Conservation (phyloP, 768 basidiomycete species). For the Boletus reticuloceps region DNA sequence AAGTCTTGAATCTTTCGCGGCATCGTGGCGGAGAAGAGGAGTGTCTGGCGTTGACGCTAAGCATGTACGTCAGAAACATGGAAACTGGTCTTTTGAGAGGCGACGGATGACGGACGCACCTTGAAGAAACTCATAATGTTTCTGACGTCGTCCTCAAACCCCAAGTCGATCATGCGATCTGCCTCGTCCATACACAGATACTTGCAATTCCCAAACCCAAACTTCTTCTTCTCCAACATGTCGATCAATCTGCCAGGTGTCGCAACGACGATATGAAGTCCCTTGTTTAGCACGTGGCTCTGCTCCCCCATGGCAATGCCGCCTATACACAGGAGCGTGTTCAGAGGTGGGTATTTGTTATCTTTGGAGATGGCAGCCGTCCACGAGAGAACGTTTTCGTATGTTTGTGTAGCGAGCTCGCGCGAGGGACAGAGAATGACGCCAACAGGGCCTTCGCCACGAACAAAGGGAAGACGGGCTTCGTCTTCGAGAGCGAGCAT, state of each 20-base stretch:
- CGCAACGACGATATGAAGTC: constrained; percentile 93
- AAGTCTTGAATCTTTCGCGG: constrained; percentile 99
- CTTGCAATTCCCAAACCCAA: constrained; percentile 93
- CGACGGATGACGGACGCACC: constrained; percentile 41
- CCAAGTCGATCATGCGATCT: constrained; percentile 98
- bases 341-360: constrained; percentile 79
- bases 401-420: constrained; percentile 95
- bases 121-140: constrained; percentile 99
- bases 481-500: constrained; percentile 97
- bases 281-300: constrained; percentile 84
- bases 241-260: constrained; percentile 97
- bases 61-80: neutral
- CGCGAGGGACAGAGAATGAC: constrained; percentile 95
- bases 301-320: constrained; percentile 99
- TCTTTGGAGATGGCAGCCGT: constrained; percentile 77
- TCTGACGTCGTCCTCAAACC: constrained; percentile 97
- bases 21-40: constrained; percentile 99
- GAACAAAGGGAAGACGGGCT: constrained; percentile 79
- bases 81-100: too few relatives aligned
- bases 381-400: constrained; percentile 91
- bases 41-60: constrained; percentile 92
- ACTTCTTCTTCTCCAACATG: constrained; percentile 94
- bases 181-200: constrained; percentile 99
- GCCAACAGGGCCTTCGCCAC: constrained; percentile 97
- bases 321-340: constrained; percentile 91